A percentile compares a stretch with the other conserved stretches of the same genome.
These are phyloP conservation scores for Aspergillus panamensis DNA, from an alignment of 495 filamentous ascomycete species.

Conservation along the genomic window DNA sequence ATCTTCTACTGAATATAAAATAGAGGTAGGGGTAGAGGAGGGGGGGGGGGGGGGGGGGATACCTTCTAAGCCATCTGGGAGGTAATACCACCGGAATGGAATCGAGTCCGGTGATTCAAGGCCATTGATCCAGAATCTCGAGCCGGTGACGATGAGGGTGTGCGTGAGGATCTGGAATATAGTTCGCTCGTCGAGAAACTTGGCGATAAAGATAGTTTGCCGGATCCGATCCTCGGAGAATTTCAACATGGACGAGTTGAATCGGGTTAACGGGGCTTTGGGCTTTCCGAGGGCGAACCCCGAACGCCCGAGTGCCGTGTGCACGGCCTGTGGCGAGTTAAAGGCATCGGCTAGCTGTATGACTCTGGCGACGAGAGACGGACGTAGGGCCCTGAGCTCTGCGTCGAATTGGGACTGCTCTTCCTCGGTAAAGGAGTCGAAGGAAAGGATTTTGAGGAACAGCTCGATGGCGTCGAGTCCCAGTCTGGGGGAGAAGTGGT, in stretches of 20 bases:
- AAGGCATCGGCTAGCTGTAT: slow-evolving; percentile 39
- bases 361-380: slow-evolving; percentile 32
- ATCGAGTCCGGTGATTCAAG: slow-evolving; percentile 24
- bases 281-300: slow-evolving; percentile 32
- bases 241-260: slow-evolving; percentile 28
- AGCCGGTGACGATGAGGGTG: slow-evolving; percentile 64
- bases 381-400: slow-evolving; percentile 27
- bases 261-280: slow-evolving; percentile 24
- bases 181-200: slow-evolving; percentile 24
- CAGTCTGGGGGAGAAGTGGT: slow-evolving; percentile 22
- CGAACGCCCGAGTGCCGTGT: slow-evolving; percentile 17
- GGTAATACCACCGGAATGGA: slow-evolving; percentile 63
- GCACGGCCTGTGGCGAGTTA: slow-evolving; percentile 31
- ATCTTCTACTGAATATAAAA: slow-evolving; percentile 6
- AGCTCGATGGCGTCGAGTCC: slow-evolving; percentile 38
- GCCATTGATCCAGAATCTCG: slow-evolving; percentile 54
- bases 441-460: slow-evolving; percentile 37
- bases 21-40: background rate
- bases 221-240: slow-evolving; percentile 42
- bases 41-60: background rate
- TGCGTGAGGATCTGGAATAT: slow-evolving; percentile 34
- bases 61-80: slow-evolving; percentile 74
- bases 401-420: slow-evolving; percentile 21
- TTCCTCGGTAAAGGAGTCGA: slow-evolving; percentile 25
- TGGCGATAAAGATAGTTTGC: slow-evolving; percentile 37